These are phyloP conservation scores for Pyrus hybrid DNA, from an alignment of 331 rosid genomes.

Conservation along the genomic window DNA sequence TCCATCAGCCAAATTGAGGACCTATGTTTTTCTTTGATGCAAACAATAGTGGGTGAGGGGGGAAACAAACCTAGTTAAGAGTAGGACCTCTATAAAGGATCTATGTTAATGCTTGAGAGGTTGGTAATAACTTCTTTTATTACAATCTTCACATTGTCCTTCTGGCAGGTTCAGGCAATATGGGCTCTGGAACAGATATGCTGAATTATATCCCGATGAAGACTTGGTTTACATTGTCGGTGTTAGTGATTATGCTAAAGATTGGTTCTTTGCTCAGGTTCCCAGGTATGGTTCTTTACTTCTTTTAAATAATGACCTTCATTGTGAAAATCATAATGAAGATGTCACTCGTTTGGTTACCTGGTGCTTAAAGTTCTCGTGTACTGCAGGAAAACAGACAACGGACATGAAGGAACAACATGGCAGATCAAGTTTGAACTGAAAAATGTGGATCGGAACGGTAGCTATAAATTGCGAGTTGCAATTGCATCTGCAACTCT, in stretches of 20 bases:
- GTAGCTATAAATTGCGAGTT: conserved; percentile 22
- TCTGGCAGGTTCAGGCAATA: conserved; percentile 37
- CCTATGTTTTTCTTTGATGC: not conserved
- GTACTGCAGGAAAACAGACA: conserved; percentile 24
- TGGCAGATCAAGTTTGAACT: conserved; percentile 33
- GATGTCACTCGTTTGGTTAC: not conserved
- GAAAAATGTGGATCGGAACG: conserved; percentile 4
- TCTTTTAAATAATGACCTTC: not conserved
- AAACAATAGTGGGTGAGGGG: not conserved
- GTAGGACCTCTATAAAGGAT: not conserved
- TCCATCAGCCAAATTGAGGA: not conserved
- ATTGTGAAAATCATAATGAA: not conserved
- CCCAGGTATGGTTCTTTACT: conserved; percentile 22
- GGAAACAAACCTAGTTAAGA: not conserved
- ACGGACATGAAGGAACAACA: conserved; percentile 28
- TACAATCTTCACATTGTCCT: not conserved
- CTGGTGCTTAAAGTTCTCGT: not conserved
- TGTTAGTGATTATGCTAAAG: conserved; percentile 31
- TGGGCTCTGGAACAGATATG: conserved; percentile 31
- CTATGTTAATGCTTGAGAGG: not conserved
- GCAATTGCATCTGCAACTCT: conserved; percentile 42
- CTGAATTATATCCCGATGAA: conserved; percentile 23
- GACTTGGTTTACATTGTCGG: conserved; percentile 30
- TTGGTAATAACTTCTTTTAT: not conserved
- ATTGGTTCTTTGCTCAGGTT: conserved; percentile 42